A percentile compares a stretch with the other conserved stretches of the same genome.
These are phyloP conservation scores for Trametes maxima DNA, from an alignment of 768 basidiomycete species.

Conservation along the genomic window DNA sequence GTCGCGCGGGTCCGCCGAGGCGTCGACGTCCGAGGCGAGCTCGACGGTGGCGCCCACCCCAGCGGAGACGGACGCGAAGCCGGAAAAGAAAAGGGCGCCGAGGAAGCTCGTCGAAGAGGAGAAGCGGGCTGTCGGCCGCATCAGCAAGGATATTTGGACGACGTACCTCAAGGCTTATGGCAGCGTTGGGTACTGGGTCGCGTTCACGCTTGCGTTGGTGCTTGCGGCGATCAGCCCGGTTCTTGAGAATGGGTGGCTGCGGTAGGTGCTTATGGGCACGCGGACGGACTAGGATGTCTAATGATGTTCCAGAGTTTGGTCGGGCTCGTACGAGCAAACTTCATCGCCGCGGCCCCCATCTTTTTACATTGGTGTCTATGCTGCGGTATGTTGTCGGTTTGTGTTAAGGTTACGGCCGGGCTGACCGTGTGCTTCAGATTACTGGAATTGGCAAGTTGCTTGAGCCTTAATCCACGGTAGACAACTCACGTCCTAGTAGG, in stretches of 20 bases:
- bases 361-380: conserved; percentile 76
- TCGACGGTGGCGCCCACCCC: conserved; percentile 43
- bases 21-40: conserved; percentile 42
- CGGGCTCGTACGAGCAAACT: conserved; percentile 34
- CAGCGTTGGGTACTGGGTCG: conserved; percentile 41
- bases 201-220: conserved; percentile 38
- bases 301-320: conserved; percentile 39
- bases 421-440: conserved; percentile 36
- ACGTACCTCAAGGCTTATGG: conserved; percentile 46
- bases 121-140: conserved; percentile 50
- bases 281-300: conserved; percentile 25
- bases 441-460: conserved; percentile 38
- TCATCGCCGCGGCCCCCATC: conserved; percentile 32
- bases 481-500: conserved; percentile 39
- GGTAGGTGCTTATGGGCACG: conserved; percentile 25
- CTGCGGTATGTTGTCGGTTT: conserved; percentile 44
- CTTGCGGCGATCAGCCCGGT: conserved; percentile 47
- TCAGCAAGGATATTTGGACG: conserved; percentile 48
- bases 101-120: conserved; percentile 81
- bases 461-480: background rate
- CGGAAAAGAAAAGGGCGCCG: conserved; percentile 52
- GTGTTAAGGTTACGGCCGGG: background rate
- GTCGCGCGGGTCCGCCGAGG: conserved; percentile 23
- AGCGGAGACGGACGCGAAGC: conserved; percentile 34
- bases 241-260: conserved; percentile 51